phyloP scores from a whole-genome alignment of 805 yeast genomes.

The Wickerhamiella dianesei region DNA sequence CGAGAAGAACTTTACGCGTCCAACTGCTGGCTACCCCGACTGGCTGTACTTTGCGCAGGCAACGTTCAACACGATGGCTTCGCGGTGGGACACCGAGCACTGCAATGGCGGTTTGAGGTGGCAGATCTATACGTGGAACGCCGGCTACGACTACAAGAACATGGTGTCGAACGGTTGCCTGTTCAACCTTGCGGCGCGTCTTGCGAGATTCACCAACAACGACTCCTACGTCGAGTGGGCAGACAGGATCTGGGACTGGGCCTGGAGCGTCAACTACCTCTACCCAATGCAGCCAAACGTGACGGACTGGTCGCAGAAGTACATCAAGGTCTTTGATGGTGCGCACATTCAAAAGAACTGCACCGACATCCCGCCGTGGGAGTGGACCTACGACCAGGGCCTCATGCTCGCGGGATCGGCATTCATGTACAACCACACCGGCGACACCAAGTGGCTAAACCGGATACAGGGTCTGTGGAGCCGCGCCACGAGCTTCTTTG shows the following conservation, averaged over 20 bases:
- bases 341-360: slow-evolving; percentile 41
- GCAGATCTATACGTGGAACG: slow-evolving; percentile 92
- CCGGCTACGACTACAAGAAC: slow-evolving; percentile 88
- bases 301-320: slow-evolving; percentile 30
- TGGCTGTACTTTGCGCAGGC: slow-evolving; percentile 85
- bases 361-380: slow-evolving; percentile 39
- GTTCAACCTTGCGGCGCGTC: slow-evolving; percentile 74
- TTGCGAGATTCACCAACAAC: slow-evolving; percentile 72
- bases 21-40: slow-evolving; percentile 28
- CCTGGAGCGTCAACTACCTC: slow-evolving; percentile 40
- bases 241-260: slow-evolving; percentile 70
- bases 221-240: slow-evolving; percentile 62
- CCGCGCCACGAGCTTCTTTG: slow-evolving; percentile 38
- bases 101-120: slow-evolving; percentile 91
- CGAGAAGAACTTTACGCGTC: slow-evolving; percentile 70
- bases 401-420: slow-evolving; percentile 69
- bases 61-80: slow-evolving; percentile 78
- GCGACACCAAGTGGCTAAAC: slow-evolving; percentile 48
- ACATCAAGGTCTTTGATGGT: slow-evolving; percentile 24
- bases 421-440: slow-evolving; percentile 60
- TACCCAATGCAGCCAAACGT: slow-evolving; percentile 23
- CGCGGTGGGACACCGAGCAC: slow-evolving; percentile 61
- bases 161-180: slow-evolving; percentile 82
- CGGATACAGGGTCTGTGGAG: slow-evolving; percentile 46
- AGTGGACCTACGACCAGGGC: slow-evolving; percentile 86